These are phyloP conservation scores for Rusavskia elegans DNA, from an alignment of 495 filamentous ascomycete genomes.

Conservation along the genomic window DNA sequence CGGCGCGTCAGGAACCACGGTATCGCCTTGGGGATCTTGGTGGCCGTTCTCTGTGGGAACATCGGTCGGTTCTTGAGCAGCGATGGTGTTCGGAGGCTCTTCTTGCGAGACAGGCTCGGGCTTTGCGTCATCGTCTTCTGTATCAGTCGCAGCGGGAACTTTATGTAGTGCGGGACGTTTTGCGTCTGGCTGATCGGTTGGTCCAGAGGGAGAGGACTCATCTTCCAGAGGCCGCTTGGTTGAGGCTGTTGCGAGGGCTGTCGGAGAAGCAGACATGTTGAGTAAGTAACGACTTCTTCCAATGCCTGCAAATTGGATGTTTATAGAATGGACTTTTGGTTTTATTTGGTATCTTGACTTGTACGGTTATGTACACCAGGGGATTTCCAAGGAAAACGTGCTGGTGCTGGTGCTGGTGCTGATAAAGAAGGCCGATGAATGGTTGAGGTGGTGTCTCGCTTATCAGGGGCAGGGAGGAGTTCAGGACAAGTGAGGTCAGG, in stretches of 20 bases:
- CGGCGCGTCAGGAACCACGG: constrained; percentile 60
- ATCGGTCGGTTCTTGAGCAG: constrained; percentile 39
- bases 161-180: constrained; percentile 95
- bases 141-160: constrained; percentile 44
- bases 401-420: constrained; percentile 40
- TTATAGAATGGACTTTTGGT: not conserved
- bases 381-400: constrained; percentile 79
- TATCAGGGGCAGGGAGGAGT: not conserved
- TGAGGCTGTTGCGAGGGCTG: constrained; percentile 35
- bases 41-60: constrained; percentile 25
- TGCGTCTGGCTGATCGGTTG: constrained; percentile 84
- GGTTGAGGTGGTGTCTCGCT: not conserved
- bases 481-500: not conserved
- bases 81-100: constrained; percentile 19
- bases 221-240: constrained; percentile 95
- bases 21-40: constrained; percentile 40
- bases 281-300: constrained; percentile 6
- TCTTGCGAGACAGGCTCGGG: constrained; percentile 19
- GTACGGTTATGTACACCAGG: constrained; percentile 78
- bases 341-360: constrained; percentile 32
- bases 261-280: constrained; percentile 47
- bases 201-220: constrained; percentile 81
- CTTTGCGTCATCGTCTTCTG: constrained; percentile 25
- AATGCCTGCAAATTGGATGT: too few species aligned
- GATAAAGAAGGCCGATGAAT: not conserved